phyloP scores from a whole-genome alignment of 106 monocot species.

The Acanthochlamys bracteata region DNA sequence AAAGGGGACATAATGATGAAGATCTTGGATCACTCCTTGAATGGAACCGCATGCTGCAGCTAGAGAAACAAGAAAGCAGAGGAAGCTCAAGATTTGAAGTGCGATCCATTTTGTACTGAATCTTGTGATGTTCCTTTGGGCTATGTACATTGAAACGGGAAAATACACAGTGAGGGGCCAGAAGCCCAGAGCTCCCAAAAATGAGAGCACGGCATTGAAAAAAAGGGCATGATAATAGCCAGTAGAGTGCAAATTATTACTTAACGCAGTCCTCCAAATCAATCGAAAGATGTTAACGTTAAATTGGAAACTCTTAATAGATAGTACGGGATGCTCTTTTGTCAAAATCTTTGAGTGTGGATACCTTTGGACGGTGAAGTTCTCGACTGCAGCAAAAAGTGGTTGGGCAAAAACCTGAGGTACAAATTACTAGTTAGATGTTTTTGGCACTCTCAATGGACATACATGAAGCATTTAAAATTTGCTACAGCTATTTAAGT shows the following conservation, averaged over 20 bases:
- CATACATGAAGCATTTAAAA: no score
- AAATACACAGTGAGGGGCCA: constrained; percentile 70
- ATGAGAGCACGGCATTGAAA: constrained; percentile 56
- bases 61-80: constrained; percentile 45
- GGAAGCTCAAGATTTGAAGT: constrained; percentile 31
- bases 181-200: constrained; percentile 53
- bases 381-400: constrained; percentile 37
- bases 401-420: constrained; percentile 58
- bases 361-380: background rate
- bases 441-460: no score
- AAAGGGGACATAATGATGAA: constrained; percentile 40
- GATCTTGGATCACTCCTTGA: constrained; percentile 27
- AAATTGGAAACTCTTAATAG: constrained; percentile 2
- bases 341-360: constrained; percentile 21
- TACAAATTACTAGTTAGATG: no score
- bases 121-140: constrained; percentile 14
- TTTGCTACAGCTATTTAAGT: no score
- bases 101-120: constrained; percentile 24
- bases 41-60: constrained; percentile 46
- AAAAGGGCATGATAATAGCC: constrained; percentile 59
- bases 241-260: constrained; percentile 36
- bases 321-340: constrained; percentile 8
- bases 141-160: constrained; percentile 55
- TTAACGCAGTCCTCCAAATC: constrained; percentile 40
- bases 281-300: constrained; percentile 26